These are phyloP conservation scores for Xylaria sp. DNA, from an alignment of 2,329 filamentous ascomycete genomes.

Conservation along the genomic window DNA sequence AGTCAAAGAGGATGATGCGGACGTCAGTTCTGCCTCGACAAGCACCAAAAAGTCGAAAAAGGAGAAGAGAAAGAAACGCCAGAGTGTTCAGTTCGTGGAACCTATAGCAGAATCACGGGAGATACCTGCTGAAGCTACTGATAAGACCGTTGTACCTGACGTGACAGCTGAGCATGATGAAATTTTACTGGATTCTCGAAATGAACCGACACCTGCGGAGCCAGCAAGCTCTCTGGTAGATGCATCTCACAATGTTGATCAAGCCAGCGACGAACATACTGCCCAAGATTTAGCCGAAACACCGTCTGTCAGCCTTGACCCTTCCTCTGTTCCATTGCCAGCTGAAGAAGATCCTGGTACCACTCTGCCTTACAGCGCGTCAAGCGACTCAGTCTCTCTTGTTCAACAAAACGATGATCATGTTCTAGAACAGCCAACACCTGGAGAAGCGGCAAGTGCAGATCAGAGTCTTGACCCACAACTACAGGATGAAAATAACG, in stretches of 20 bases:
- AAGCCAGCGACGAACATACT: background rate
- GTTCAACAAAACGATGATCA: background rate
- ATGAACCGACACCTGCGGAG: slow-evolving; percentile 7
- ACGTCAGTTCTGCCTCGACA: slow-evolving; percentile 26
- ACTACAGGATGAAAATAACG: slow-evolving; percentile 2
- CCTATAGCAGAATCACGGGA: slow-evolving; percentile 39
- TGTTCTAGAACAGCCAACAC: background rate
- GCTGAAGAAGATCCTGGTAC: slow-evolving; percentile 18
- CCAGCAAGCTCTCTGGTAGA: background rate
- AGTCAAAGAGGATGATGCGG: slow-evolving; percentile 34
- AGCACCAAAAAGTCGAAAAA: slow-evolving; percentile 42
- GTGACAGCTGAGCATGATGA: slow-evolving; percentile 31
- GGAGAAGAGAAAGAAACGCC: slow-evolving; percentile 44
- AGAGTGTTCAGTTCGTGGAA: slow-evolving; percentile 42
- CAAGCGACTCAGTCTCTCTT: background rate
- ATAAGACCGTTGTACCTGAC: slow-evolving; percentile 26
- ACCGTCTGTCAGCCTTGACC: slow-evolving; percentile 4
- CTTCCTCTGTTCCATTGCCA: slow-evolving; percentile 28
- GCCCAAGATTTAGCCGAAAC: background rate
- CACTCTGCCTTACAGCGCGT: background rate
- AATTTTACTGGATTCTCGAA: background rate
- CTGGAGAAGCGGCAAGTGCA: background rate
- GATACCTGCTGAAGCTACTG: slow-evolving; percentile 25
- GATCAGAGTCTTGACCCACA: background rate
- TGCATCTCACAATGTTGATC: background rate